Conservation (phyloP, 208 protist species). For the Angomonas ambiguus region DNA sequence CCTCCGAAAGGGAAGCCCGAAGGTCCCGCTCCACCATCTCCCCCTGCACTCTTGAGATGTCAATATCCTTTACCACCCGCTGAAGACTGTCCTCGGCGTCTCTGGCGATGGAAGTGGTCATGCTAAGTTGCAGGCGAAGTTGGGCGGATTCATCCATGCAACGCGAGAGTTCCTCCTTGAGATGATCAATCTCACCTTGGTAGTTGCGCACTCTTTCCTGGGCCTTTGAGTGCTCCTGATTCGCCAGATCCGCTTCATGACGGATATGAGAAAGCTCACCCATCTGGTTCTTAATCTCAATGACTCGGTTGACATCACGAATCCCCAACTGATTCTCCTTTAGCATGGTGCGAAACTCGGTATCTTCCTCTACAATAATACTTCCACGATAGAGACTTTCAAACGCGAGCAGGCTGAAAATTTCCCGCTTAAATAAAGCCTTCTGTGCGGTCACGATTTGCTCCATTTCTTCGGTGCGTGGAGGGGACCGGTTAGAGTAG, state of each 20-base stretch:
- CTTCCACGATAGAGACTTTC: conserved; percentile 21
- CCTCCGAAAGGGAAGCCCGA: not conserved
- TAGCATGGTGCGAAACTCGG: conserved; percentile 9
- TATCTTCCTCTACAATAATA: conserved; percentile 16
- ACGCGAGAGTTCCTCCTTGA: not conserved
- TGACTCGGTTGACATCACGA: conserved; percentile 14
- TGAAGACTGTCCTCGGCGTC: conserved; percentile 19
- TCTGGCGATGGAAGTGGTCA: conserved; percentile 5
- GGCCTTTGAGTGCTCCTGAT: conserved; percentile 6
- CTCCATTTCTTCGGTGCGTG: not conserved
- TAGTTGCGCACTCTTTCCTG: conserved; percentile 5
- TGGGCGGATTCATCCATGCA: conserved; percentile 10
- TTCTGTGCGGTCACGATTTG: not conserved
- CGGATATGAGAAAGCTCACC: conserved; percentile 6
- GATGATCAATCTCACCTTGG: conserved; percentile 1
- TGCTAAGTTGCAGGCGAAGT: conserved; percentile 4
- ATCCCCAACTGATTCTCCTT: conserved; percentile 15
- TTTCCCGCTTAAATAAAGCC: conserved; percentile 14
- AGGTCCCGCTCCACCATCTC: conserved; percentile 12
- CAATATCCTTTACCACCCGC: conserved; percentile 1
- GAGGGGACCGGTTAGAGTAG: not conserved
- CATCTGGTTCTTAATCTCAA: conserved; percentile 12
- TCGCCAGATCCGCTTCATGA: conserved; percentile 8
- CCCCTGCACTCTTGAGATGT: not conserved
- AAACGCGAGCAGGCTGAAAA: conserved; percentile 15